Conservation (phyloP, 1,139 yeast genomes). For the Debaryomyces fabryi region DNA sequence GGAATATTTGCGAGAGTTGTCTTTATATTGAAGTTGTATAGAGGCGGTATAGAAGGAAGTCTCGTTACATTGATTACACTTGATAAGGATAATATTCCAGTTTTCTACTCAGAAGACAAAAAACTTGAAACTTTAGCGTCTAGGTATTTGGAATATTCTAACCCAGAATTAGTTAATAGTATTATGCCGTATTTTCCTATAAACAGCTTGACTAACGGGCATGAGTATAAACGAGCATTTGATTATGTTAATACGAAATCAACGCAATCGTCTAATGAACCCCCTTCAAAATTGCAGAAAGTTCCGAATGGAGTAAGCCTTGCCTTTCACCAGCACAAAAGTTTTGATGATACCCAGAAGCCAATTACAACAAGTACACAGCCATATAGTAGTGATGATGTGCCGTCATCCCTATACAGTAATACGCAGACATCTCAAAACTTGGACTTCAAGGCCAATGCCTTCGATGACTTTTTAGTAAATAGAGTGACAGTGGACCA, state of each 20-base stretch:
- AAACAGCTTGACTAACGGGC: not conserved
- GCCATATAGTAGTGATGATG: slow-evolving; percentile 2
- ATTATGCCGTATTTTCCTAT: slow-evolving; percentile 7
- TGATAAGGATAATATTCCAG: slow-evolving; percentile 7
- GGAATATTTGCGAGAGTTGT: slow-evolving; percentile 18
- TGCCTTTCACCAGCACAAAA: slow-evolving; percentile 12
- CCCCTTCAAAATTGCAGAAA: slow-evolving; percentile 9
- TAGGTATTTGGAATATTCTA: not conserved
- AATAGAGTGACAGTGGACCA: slow-evolving; percentile 17
- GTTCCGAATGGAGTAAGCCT: slow-evolving; percentile 10
- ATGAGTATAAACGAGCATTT: not conserved
- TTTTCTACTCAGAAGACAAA: slow-evolving; percentile 6
- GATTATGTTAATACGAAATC: not conserved
- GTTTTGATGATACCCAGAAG: slow-evolving; percentile 13
- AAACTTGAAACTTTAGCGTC: not conserved
- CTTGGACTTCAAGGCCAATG: slow-evolving; percentile 1
- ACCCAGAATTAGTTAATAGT: not conserved
- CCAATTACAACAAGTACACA: slow-evolving; percentile 9
- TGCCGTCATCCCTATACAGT: not conserved
- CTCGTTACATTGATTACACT: slow-evolving; percentile 12
- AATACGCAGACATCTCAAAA: not conserved
- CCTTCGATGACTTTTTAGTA: slow-evolving; percentile 17
- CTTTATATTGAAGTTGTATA: slow-evolving; percentile 16
- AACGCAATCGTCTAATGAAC: not conserved
- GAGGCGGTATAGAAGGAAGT: slow-evolving; percentile 15